Evolutionary conservation across 371 early-diverging fungal species (phyloP), one percentile per base, ranked within the genome.

Genomic region (Spiromyces aspiralis): DNA sequence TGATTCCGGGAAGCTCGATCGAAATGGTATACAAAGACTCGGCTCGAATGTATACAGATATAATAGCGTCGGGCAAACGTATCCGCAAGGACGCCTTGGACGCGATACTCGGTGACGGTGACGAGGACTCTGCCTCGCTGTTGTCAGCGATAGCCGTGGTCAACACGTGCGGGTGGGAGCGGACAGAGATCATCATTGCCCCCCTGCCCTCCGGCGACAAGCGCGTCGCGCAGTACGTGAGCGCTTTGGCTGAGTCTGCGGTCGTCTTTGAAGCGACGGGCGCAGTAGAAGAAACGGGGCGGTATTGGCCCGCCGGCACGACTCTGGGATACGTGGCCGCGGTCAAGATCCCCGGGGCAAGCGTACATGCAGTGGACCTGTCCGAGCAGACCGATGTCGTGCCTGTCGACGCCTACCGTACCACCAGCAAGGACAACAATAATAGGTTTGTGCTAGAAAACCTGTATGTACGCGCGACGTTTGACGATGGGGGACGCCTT

Each of bases 1-100:
- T 92, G 19, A 74, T 91, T 22, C 95, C 98, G 2, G 98, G 98
- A 0, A 84, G 89, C 2, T 75, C 83, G 4, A 95, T 97, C 59
- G 88, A 80, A 28, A 59, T 88, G 51, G 97, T 89, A 19, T 92
- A 87, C 62, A 69, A 76, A 10, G 95, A 96, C 66, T 86, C 86
- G 1, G 72, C 74, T 49, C 69, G 68, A 62, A 79, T 82, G 58
- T 65, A 70, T 44, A 44, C 48, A 12, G 53, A 60, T 3, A 55
- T 62, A 1, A 19, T 68, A 1, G 45, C 19, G 10, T 56, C 69
- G 23, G 64, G 56, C 3, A 21, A 10, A 24, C 22, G 2, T 3
- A 16, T 52, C 13, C 35, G 35, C 25, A 52, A 23, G 13, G 23
- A 52, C 12, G 52, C 52, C 25, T 24, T 52, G 10, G 20, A 25